phyloP scores from a whole-genome alignment of 129 eudicot species.

The Escallonia herrerae region DNA sequence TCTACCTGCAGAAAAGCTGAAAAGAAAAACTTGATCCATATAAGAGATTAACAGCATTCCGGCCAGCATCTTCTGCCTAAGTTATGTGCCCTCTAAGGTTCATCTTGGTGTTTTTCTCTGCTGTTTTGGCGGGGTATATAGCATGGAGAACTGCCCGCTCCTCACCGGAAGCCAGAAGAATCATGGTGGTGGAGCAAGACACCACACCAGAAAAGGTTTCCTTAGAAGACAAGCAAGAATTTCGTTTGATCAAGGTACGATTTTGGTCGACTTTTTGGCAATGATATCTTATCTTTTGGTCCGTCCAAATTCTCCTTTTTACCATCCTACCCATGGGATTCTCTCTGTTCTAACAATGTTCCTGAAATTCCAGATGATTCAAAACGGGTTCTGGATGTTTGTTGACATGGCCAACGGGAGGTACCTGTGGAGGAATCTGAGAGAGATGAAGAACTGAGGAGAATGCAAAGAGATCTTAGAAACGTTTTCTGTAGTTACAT shows the following conservation, averaged over 20 bases:
- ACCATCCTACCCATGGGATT: background rate
- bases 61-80: background rate
- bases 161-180: constrained; percentile 10
- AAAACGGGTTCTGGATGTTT: constrained; percentile 69
- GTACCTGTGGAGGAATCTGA: constrained; percentile 70
- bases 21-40: background rate
- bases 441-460: constrained; percentile 35
- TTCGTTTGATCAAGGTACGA: constrained; percentile 32
- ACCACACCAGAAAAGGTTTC: constrained; percentile 12
- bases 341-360: background rate
- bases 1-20: background rate
- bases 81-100: constrained; percentile 80
- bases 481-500: constrained; percentile 10
- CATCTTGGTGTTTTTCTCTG: constrained; percentile 66
- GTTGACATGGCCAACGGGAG: constrained; percentile 85
- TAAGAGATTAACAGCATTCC: background rate
- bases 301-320: background rate
- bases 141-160: constrained; percentile 54
- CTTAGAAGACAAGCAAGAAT: constrained; percentile 22
- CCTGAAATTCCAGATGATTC: constrained; percentile 37
- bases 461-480: constrained; percentile 26
- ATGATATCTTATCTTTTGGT: background rate
- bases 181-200: constrained; percentile 22
- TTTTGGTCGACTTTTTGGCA: background rate
- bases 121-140: constrained; percentile 55